phyloP scores from a whole-genome alignment of 2,329 filamentous ascomycete genomes.

The Escovopsis sp. region DNA sequence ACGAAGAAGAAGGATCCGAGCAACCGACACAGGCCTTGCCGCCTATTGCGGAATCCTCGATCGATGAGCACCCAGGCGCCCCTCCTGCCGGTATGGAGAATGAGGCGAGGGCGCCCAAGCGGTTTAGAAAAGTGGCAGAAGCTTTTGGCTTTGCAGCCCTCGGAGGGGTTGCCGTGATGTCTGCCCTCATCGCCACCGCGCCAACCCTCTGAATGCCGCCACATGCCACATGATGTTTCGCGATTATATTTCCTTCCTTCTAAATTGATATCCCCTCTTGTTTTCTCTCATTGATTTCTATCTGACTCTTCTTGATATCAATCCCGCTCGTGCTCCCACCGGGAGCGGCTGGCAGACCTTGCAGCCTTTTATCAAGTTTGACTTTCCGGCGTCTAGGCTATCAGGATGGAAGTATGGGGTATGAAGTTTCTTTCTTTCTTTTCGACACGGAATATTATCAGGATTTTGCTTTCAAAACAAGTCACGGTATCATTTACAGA shows the following conservation, averaged over 20 bases:
- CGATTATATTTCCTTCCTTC: background rate
- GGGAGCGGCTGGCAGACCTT: too few relatives aligned
- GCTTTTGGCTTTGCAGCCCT: constrained; percentile 21
- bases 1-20: constrained; percentile 1
- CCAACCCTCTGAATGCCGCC: constrained; percentile 11
- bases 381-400: too few relatives aligned
- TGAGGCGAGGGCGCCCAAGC: constrained; percentile 13
- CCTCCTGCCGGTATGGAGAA: background rate
- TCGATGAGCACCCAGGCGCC: background rate
- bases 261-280: too few relatives aligned
- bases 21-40: background rate
- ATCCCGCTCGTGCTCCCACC: too few relatives aligned
- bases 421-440: too few relatives aligned
- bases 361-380: too few relatives aligned
- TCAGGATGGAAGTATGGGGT: too few relatives aligned
- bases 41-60: background rate
- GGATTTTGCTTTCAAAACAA: too few relatives aligned
- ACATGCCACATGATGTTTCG: background rate
- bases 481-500: too few relatives aligned
- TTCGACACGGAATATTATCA: too few relatives aligned
- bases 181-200: constrained; percentile 24
- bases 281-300: too few relatives aligned
- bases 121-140: constrained; percentile 21
- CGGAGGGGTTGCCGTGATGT: constrained; percentile 25
- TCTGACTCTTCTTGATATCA: too few relatives aligned